phyloP scores from a whole-genome alignment of 768 basidiomycete species.

The Phaeolepiota aurea region DNA sequence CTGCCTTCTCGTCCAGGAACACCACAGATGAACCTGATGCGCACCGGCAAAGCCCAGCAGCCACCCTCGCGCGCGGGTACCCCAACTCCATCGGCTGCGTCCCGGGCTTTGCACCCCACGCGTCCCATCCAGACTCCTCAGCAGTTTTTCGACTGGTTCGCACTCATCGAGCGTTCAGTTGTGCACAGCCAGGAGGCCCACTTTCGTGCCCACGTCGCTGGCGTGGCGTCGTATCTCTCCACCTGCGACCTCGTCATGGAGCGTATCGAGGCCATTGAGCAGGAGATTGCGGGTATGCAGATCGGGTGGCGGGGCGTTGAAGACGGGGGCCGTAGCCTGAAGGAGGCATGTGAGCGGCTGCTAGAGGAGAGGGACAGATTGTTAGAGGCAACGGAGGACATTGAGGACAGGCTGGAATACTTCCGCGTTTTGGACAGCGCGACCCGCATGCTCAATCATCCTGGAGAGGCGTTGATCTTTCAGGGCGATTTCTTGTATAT shows the following conservation, averaged over 20 bases:
- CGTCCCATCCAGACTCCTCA: constrained; percentile 84
- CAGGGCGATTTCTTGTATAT: constrained; percentile 90
- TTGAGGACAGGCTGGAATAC: constrained; percentile 76
- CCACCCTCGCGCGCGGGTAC: constrained; percentile 35
- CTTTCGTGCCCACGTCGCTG: constrained; percentile 78
- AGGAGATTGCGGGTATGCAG: constrained; percentile 72
- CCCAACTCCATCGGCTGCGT: constrained; percentile 14
- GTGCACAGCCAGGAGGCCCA: constrained; percentile 92
- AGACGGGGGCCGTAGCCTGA: constrained; percentile 83
- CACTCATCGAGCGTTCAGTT: constrained; percentile 81
- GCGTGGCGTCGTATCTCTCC: constrained; percentile 65
- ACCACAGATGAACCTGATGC: constrained; percentile 14
- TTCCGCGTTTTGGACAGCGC: constrained; percentile 93
- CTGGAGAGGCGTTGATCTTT: constrained; percentile 86
- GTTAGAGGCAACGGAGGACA: constrained; percentile 73
- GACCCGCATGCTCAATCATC: constrained; percentile 89
- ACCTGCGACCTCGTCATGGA: constrained; percentile 73
- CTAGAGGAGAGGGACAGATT: constrained; percentile 84
- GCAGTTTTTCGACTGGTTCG: constrained; percentile 96
- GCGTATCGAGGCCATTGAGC: constrained; percentile 64
- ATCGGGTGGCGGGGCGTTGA: constrained; percentile 84
- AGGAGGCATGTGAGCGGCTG: constrained; percentile 85
- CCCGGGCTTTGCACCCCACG: constrained; percentile 53
- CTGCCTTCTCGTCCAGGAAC: constrained; percentile 32
- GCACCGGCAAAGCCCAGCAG: constrained; percentile 1